Evolutionary conservation across 768 basidiomycete species (phyloP), one percentile per base, ranked within the genome.

Genomic region (Kwoniella sp.): DNA sequence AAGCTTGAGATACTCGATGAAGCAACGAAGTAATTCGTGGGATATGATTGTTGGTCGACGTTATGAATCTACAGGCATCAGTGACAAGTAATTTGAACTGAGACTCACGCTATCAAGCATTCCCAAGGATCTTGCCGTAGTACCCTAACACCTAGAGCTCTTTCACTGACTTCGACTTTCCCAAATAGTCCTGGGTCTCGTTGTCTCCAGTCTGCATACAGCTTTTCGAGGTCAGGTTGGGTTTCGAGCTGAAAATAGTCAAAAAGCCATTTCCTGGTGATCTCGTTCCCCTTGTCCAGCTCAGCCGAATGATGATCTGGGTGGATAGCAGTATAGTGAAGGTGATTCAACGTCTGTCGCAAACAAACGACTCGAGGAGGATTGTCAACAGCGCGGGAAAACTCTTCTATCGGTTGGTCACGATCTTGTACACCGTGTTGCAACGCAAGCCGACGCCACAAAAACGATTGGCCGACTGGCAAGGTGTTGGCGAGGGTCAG

Each of bases 1-100:
- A 96, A 23, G 89, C 84, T 20, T 81, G 84, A 78, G 91, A 92
- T 15, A 98, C 86, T 22, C 86, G 85, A 66, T 91, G 89, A 29
- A 98, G 88, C 90, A 98, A 93, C 63, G 90, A 90, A 17, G 92
- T 90, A 73, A 99, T 99, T 5, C 96, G 90, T 4, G 87, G 82
- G 56, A 99, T 98, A 73, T 98, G 93, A 79, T 98, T 98, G 75
- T 97, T 97, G 1, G 92, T 91, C 1, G 93, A 96, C 77, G 95
- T 98, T 69, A 99, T 96, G 82, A 98, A 99, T 9, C 94, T 95
- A 58, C 4, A 7, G 20, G 15, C 15, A 45, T 45, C 11, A 45
- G 20, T 20, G 8, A 45, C 9, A 17, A 45, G 15, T 17, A 45
- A 8, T 45, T 45, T 45, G 41, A 11, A 20, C 20, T 7, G 15